Evolutionary conservation across 306 rosid species (phyloP).

Genomic region (Macrotyloma uniflorum): DNA sequence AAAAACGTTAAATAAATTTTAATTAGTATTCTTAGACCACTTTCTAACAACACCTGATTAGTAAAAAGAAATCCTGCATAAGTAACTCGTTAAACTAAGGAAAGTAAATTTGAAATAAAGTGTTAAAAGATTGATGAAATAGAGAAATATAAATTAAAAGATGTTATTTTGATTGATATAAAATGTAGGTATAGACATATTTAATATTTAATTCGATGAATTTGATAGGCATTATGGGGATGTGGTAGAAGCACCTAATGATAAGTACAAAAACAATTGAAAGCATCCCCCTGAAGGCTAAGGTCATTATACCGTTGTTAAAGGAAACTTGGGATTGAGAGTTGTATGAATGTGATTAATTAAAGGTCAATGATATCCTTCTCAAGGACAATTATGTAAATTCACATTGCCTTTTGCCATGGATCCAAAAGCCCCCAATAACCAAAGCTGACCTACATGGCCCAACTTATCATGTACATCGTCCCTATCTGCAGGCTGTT

Average conservation of each 20-base stretch:
- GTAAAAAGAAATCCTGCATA: too few species aligned
- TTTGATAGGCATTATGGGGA: neutral
- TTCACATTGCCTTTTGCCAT: conserved; percentile 18
- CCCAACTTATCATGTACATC: conserved; percentile 70
- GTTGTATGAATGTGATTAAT: conserved; percentile 25
- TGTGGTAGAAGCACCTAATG: conserved; percentile 27
- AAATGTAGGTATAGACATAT: too few species aligned
- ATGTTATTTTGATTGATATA: too few species aligned
- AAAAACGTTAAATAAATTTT: neutral
- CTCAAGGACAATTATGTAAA: conserved; percentile 42
- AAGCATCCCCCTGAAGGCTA: conserved; percentile 32
- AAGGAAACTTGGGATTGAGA: conserved; percentile 22
- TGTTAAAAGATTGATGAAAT: too few species aligned
- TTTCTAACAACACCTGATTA: neutral
- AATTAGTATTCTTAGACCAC: neutral
- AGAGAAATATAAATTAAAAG: too few species aligned
- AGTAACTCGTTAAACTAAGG: too few species aligned
- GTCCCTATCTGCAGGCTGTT: conserved; percentile 75
- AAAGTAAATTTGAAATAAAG: too few species aligned
- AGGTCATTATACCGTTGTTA: conserved; percentile 31
- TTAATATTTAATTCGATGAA: neutral
- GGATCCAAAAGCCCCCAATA: conserved; percentile 51
- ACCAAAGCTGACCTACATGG: conserved; percentile 74
- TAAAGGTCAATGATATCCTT: conserved; percentile 47
- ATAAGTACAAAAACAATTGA: conserved; percentile 32